Evolutionary conservation across 208 protist genomes (phyloP), one percentile per base, ranked within the genome.

Genomic region (Crithidia sp.): DNA sequence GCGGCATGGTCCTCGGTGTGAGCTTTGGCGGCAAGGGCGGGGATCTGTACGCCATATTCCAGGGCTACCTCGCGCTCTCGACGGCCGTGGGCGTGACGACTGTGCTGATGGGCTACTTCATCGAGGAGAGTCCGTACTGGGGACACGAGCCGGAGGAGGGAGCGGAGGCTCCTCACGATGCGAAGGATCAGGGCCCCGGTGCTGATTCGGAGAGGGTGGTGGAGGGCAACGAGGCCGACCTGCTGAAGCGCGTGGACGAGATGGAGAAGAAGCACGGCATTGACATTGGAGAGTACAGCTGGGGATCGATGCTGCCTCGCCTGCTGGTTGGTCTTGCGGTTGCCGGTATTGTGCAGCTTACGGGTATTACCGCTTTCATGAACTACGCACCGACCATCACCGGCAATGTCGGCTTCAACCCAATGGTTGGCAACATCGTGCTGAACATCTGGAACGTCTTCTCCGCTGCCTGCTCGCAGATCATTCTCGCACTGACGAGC

Each of bases 371-470:
- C 66, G 87, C 87, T 60, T 82, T 96, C 44, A 94, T 93, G 88
- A 93, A 91, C 78, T 96, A 94, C 76, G 87, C 91, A 14, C 88
- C 87, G 12, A 91, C 73, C 28, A 93, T 96, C 75, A 92, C 84
- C 68, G 73, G 71, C 52, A 84, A 75, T 54, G 72, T 92, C 37
- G 86, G 87, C 53, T 69, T 92, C 45, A 74, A 75, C 7, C 83
- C 88, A 6, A 78, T 93, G 12, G 66, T 87, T 7, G 91, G 88
- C 55, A 94, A 90, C 77, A 84, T 91, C 64, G 63, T 92, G 36
- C 83, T 95, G 61, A 95, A 92, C 88, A 66, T 85, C 69, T 94
- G 87, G 91, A 94, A 92, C 82, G 64, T 69, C 19, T 94, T 96
- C 76, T 74, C 91, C 69, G 89, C 91, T 13, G 82, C 86, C 5